Evolutionary conservation across 1,284 basidiomycete species (phyloP), one percentile per base, ranked within the genome.

Genomic region (Coniferiporia weirii): DNA sequence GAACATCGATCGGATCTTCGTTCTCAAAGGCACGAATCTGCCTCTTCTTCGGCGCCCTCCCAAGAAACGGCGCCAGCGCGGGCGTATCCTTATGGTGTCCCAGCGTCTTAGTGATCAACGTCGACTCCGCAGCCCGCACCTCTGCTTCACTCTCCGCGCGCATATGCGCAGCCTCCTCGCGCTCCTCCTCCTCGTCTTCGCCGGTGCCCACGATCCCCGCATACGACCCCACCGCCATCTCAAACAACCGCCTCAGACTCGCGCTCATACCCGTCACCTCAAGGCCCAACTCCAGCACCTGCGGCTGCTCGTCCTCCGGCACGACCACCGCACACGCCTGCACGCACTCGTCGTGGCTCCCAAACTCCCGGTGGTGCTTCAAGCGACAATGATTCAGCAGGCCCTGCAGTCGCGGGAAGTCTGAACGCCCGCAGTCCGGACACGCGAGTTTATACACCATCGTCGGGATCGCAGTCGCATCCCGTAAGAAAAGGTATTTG

Each of bases 331-430:
- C 85, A 64, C 85, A 89, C 22, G 79, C 79, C 58, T 79, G 77
- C 9, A 91, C 81, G 64, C 87, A 89, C 57, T 86, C 83, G 55
- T 91, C 88, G 64, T 91, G 88, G 32, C 82, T 86, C 8, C 82
- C 84, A 77, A 83, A 91, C 64, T 87, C 85, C 51, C 83, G 73
- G 17, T 74, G 72, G 67, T 91, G 88, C 1, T 80, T 76, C 34
- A 89, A 73, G 10, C 89, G 83, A 57, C 82, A 85, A 66, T 91
- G 88, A 63, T 90, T 91, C 27, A 89, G 75, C 20, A 91, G 76
- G 2, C 88, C 89, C 69, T 91, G 89, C 1, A 90, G 75, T n/a
- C 80, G 84, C 12, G 81, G 83, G 66, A 91, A 90, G 13, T 85
- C 75, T 1, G 79, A 81, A 47, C 84, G 80, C 17, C 70, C 65